Conservation (phyloP, 2,329 filamentous ascomycete species). For the Monilinia laxa region DNA sequence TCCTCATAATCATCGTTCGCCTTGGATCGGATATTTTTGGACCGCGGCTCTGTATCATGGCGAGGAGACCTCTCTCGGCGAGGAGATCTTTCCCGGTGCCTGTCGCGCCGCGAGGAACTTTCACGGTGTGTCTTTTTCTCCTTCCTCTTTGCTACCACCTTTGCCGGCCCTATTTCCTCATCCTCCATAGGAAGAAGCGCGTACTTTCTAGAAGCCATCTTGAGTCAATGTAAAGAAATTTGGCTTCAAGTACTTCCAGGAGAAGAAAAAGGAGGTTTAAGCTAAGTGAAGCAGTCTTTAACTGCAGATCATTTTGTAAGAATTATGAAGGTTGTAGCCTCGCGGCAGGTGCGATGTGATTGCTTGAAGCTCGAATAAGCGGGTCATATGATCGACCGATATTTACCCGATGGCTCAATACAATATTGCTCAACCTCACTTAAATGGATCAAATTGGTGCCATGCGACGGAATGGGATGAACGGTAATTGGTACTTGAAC, state of each 20-base stretch:
- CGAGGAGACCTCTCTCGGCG: conserved; percentile 40
- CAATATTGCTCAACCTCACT: conserved; percentile 10
- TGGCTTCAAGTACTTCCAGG: no score
- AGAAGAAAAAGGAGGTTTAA: no score
- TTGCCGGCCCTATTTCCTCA: conserved; percentile 57
- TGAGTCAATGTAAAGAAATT: neutral
- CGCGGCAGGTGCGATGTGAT: conserved; percentile 6
- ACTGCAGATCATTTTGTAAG: neutral
- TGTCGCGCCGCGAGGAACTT: conserved; percentile 43
- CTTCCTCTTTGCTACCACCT: conserved; percentile 51
- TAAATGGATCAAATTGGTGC: neutral
- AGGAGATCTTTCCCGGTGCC: conserved; percentile 26
- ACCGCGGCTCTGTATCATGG: conserved; percentile 44
- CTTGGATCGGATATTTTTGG: conserved; percentile 53
- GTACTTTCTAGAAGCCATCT: conserved; percentile 57
- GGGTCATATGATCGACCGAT: neutral
- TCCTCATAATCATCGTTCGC: conserved; percentile 65
- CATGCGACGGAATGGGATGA: conserved; percentile 17
- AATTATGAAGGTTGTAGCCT: conserved; percentile 13
- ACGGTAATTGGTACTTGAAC: neutral
- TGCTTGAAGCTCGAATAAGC: conserved; percentile 12
- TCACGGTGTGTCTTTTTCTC: conserved; percentile 42
- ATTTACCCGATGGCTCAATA: neutral
- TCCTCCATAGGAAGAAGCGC: conserved; percentile 68
- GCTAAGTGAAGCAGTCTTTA: neutral